phyloP scores from a whole-genome alignment of 768 basidiomycete species.

The Pholiota molesta region DNA sequence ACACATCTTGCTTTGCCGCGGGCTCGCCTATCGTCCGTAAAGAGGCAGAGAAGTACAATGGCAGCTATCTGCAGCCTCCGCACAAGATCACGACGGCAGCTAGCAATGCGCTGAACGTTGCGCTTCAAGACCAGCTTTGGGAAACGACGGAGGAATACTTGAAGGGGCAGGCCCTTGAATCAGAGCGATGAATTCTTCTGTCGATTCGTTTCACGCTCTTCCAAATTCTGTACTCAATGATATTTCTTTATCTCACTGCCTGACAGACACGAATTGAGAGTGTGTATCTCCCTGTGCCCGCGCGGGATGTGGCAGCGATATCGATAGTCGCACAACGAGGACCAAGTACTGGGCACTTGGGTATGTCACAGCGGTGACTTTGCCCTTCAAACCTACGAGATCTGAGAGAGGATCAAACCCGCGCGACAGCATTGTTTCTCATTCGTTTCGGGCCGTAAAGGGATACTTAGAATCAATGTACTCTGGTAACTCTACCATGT shows the following conservation, averaged over 20 bases:
- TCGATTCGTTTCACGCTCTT: too few species aligned
- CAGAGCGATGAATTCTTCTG: background rate
- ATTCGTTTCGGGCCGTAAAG: background rate
- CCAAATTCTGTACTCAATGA: too few species aligned
- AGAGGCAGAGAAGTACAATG: conserved; percentile 36
- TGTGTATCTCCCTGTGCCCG: too few species aligned
- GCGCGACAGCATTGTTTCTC: too few species aligned
- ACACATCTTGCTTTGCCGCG: conserved; percentile 42
- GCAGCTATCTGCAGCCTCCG: conserved; percentile 39
- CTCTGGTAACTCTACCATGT: too few species aligned
- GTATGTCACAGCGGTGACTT: too few species aligned
- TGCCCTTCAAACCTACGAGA: too few species aligned
- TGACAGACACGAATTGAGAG: too few species aligned
- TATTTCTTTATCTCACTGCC: background rate
- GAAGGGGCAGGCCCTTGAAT: background rate
- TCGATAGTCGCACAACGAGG: too few species aligned
- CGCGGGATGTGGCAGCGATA: too few species aligned
- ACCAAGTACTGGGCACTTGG: too few species aligned
- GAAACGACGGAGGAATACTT: conserved; percentile 16
- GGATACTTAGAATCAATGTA: background rate
- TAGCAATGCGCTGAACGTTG: conserved; percentile 32
- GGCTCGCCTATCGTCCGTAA: conserved; percentile 35
- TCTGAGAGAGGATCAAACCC: too few species aligned
- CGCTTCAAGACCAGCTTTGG: conserved; percentile 42
- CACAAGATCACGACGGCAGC: conserved; percentile 29